Percentiles rank a stretch among this genome's conserved stretches.
Conservation (phyloP, 2,329 filamentous ascomycete species). For the Penicillium sp. region DNA sequence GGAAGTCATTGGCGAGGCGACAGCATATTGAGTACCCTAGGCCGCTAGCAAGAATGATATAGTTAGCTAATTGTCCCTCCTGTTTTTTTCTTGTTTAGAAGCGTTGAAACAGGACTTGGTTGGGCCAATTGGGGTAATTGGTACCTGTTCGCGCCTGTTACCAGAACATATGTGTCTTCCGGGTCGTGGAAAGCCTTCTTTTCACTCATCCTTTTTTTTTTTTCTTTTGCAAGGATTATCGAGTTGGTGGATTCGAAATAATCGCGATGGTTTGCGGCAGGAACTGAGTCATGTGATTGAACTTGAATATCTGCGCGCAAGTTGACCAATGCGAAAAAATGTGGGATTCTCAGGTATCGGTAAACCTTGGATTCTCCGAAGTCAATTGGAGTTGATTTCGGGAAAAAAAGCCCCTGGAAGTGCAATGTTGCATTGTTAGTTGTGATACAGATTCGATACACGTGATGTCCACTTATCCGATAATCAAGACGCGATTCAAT, state of each 20-base stretch:
- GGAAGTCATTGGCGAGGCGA: constrained; percentile 87
- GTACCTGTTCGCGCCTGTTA: constrained; percentile 87
- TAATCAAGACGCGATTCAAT: neutral
- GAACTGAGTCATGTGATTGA: constrained; percentile 13
- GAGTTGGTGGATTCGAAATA: neutral
- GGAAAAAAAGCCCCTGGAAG: neutral
- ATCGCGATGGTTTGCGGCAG: neutral
- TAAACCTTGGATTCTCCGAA: neutral
- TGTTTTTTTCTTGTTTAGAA: neutral
- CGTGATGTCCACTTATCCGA: neutral
- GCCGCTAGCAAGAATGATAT: constrained; percentile 58
- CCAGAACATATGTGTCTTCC: constrained; percentile 55
- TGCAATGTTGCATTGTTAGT: neutral
- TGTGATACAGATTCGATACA: neutral
- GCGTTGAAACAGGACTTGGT: neutral
- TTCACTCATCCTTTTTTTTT: constrained; percentile 17
- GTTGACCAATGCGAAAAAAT: neutral
- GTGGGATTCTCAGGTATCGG: neutral
- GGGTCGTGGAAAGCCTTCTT: constrained; percentile 9
- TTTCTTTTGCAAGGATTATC: constrained; percentile 1
- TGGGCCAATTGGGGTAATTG: neutral
- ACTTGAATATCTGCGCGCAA: neutral
- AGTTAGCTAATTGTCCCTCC: constrained; percentile 11
- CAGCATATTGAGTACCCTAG: constrained; percentile 81
- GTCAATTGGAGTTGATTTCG: neutral